These are phyloP conservation scores for Penicillium bialowiezense DNA, from an alignment of 495 filamentous ascomycete genomes.

Conservation along the genomic window DNA sequence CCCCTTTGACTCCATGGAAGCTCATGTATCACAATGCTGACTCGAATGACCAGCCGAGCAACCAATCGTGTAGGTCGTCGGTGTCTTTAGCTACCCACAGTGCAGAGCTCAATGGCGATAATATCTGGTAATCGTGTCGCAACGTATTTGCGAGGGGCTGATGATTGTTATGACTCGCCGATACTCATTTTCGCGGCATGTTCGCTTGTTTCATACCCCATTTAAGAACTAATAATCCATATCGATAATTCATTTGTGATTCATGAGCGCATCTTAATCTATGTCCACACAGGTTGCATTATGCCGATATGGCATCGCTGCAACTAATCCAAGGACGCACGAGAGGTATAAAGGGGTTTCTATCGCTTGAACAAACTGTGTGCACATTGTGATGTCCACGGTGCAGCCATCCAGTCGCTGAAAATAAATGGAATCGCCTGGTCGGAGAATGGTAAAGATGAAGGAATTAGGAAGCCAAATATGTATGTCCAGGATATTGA, in stretches of 20 bases:
- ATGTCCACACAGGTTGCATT: background rate
- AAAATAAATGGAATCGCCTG: slow-evolving; percentile 1
- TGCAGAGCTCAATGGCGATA: slow-evolving; percentile 11
- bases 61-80: slow-evolving; percentile 11
- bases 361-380: slow-evolving; percentile 20
- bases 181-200: too few relatives aligned
- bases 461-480: background rate
- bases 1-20: slow-evolving; percentile 16
- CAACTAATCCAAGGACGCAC: background rate
- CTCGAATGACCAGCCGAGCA: slow-evolving; percentile 24
- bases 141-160: too few relatives aligned
- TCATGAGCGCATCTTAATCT: background rate
- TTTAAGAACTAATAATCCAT: background rate
- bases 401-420: slow-evolving; percentile 2
- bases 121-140: too few relatives aligned
- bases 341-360: slow-evolving; percentile 20
- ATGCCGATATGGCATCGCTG: background rate
- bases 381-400: background rate
- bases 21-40: slow-evolving; percentile 18
- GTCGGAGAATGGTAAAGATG: background rate
- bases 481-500: slow-evolving; percentile 16
- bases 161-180: too few relatives aligned
- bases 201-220: too few relatives aligned
- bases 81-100: slow-evolving; percentile 9
- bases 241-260: background rate